Percentiles rank a stretch among this genome's conserved stretches.
These are phyloP conservation scores for Arthrobotrys sinensis DNA, from an alignment of 2,329 filamentous ascomycete genomes.

Conservation along the genomic window DNA sequence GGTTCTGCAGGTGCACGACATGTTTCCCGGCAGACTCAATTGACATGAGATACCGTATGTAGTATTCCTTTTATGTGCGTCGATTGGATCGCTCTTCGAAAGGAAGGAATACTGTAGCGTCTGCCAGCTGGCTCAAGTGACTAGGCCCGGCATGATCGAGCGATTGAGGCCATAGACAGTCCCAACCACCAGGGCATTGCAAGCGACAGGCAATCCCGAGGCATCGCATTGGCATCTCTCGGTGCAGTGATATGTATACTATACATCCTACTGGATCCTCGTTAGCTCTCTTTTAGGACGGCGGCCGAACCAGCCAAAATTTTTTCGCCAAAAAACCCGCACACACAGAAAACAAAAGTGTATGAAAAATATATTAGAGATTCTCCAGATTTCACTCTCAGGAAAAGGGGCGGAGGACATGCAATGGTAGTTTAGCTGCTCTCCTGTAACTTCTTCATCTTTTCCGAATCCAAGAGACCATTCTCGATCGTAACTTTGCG, in stretches of 20 bases:
- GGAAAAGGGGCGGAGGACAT: neutral
- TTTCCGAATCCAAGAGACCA: conserved; percentile 6
- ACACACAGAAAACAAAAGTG: conserved; percentile 50
- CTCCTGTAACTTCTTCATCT: neutral
- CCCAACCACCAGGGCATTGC: conserved; percentile 31
- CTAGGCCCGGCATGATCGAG: conserved; percentile 2
- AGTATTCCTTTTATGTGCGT: neutral
- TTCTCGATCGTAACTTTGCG: conserved; percentile 27
- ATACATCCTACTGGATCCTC: conserved; percentile 51
- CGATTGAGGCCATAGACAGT: conserved; percentile 1
- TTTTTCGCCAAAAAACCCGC: conserved; percentile 58
- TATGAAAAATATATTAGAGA: conserved; percentile 38
- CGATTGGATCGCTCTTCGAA: neutral
- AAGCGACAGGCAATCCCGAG: conserved; percentile 42
- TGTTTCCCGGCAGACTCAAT: conserved; percentile 16
- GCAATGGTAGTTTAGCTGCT: neutral
- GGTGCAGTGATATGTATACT: conserved; percentile 1
- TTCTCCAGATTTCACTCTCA: neutral
- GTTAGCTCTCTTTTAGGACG: conserved; percentile 58
- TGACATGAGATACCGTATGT: conserved; percentile 20
- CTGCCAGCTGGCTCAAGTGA: neutral
- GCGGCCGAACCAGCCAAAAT: conserved; percentile 52
- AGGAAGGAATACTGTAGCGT: conserved; percentile 1
- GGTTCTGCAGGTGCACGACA: conserved; percentile 38
- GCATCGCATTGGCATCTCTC: conserved; percentile 39